Base-by-base conservation (phyloP, 2,329 filamentous ascomycete genomes). In the Colletotrichum sp. region DNA sequence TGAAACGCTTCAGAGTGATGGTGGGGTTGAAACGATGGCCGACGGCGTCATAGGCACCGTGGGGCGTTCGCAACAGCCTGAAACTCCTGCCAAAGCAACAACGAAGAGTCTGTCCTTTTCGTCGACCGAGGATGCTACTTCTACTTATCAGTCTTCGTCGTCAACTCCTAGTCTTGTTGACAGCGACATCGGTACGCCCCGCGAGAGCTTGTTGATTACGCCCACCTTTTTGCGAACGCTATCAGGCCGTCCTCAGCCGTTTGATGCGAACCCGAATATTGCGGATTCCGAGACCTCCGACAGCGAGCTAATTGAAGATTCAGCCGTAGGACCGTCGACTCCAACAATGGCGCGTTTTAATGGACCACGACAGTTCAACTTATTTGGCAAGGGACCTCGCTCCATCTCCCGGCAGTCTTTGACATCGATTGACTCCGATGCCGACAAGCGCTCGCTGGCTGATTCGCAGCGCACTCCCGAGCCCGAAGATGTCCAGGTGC, bases 131-230 rank as follows among this genome's bases (percentile, higher is more conserved):
- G 77, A 79, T 32, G 71, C 70, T 18, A 66, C 74, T 8, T 65
- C 67, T 52, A 77, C 78, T 32, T 76, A 73, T 74, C 58, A 27
- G 15, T 73, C 74, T 9, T 78, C 78, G 10, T 77, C 78, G 28
- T 76, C 76, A 28, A 79, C 80, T 28, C 80, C 80, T n/a, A 78
- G 77, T 64, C 74, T 80, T 34, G 62, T 76, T 56, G 76, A 78
- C 34, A 70, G 70, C 48, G 77, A 77, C 56, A 66, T 76, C 66
- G 76, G 76, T 22, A 80, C 77, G 30, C 77, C 78, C 32, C 70
- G 75, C 34, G 77, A 80, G 16, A 79, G 78, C 69, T 58, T 78
- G 10, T 58, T 79, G 25, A 68, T 77, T 43, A 80, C 79, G 39
- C 80, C 79, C 16, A 62, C 73, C 6, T 76, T 76, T 34, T 60